Evolutionary conservation across 306 rosid species (phyloP), one percentile per base, ranked within the genome.

Genomic region (Trifolium repens): DNA sequence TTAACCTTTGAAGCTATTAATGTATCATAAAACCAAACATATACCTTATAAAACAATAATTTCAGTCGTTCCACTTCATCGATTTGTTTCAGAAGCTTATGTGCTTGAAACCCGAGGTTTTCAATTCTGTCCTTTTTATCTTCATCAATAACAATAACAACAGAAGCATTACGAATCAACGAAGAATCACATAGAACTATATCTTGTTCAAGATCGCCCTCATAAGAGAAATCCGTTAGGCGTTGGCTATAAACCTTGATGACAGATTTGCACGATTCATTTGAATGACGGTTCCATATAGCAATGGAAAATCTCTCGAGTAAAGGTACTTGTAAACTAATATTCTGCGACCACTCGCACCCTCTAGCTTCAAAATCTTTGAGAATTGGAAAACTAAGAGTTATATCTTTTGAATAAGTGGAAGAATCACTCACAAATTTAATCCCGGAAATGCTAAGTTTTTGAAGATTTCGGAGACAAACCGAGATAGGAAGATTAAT

Each of bases 311-410:
- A 81, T 60, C 47, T 84, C 69, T 84, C 81, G 65, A 81, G 79
- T 15, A 74, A 17, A 24, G 88, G 88, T 39, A 60, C 83, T 61
- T 78, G 39, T 50, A 84, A 50, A 7, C 30, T 74, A 70, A 84
- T 65, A 4, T 78, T 61, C 46, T 84, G 76, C 60, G 40, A 67
- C 85, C 83, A 84, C 37, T 78, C 81, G 66, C 88, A 84, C 3
- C 76, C 76, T 78, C 81, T 84, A 35, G 88, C 79, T 74, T 81
- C 88, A 81, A 84, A 75, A 19, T 65, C 83, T 84, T 74, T 74
- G 24, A 84, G 88, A 26, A 50, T 1, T 1, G 88, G 88, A 42
- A 83, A 83, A 55, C 65, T 81, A 47, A 84, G 79, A 47, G 46
- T 24, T 43, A 74, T 8, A 59, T 81, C 73, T 42, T 81, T 15